phyloP scores from a whole-genome alignment of 108 stramenopile species.

The Asterionellopsis glacialis region DNA sequence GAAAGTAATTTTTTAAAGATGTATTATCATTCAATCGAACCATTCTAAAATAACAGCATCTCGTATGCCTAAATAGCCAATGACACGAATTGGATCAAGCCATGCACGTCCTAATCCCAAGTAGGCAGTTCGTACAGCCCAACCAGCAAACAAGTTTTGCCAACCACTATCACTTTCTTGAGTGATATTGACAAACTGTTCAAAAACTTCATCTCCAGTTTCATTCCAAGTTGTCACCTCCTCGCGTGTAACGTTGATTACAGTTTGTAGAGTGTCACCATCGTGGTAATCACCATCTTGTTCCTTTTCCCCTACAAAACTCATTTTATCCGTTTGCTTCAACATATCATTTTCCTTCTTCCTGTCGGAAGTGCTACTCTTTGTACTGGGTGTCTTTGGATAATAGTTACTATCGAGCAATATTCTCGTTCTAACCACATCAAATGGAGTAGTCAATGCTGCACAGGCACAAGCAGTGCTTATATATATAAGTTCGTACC shows the following conservation, averaged over 20 bases:
- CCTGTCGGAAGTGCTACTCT: neutral
- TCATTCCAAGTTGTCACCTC: no score
- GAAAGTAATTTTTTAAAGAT: neutral
- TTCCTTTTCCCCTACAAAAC: no score
- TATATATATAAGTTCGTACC: slow-evolving; percentile 61
- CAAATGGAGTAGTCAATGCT: slow-evolving; percentile 81
- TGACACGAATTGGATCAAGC: slow-evolving; percentile 72
- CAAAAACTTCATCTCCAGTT: no score
- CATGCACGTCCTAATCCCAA: slow-evolving; percentile 80
- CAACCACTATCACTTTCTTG: slow-evolving; percentile 68
- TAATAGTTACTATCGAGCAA: slow-evolving; percentile 46
- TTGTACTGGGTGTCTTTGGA: neutral
- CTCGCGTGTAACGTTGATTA: neutral
- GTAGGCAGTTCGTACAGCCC: slow-evolving; percentile 71
- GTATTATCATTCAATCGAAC: slow-evolving; percentile 30
- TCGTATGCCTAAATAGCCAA: slow-evolving; percentile 72
- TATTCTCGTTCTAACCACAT: slow-evolving; percentile 77
- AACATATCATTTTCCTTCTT: slow-evolving; percentile 3
- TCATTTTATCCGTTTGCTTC: slow-evolving; percentile 5
- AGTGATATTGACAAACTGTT: slow-evolving; percentile 16
- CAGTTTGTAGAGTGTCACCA: slow-evolving; percentile 51
- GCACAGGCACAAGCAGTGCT: slow-evolving; percentile 56
- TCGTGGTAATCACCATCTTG: slow-evolving; percentile 23
- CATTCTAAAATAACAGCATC: slow-evolving; percentile 72
- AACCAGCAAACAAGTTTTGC: slow-evolving; percentile 73